Evolutionary conservation across 768 basidiomycete species (phyloP), one percentile per base, ranked within the genome.

Genomic region (Serendipita sp.): DNA sequence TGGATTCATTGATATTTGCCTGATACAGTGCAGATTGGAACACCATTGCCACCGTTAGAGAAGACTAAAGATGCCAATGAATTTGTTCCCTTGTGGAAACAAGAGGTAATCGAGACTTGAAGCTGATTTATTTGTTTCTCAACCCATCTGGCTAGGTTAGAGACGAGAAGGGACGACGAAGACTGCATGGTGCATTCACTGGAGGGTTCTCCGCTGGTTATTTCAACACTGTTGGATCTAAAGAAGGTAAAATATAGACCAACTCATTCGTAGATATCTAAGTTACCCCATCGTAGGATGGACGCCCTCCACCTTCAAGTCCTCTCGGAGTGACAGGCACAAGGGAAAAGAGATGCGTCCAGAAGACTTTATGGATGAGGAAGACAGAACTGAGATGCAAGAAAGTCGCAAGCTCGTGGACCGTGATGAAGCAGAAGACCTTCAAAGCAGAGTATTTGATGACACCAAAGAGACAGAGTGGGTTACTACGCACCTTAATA

Each of bases 351-450:
- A 73, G 2, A 73, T 78, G n/a, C 78, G 79, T 33, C 86, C 91
- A 0, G 90, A 95, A 72, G 92, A 96, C 70, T 98, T 90, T 70
- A 98, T 99, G 96, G 96, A 99, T 74, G 96, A 97, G 44, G 96
- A 99, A 73, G 96, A 98, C 71, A 75, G 97, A 16, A 83, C 88
- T 48, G 90, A 90, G 65, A 72, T 88, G 64, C 81, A 79, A 34
- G 90, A 92, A 42, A 82, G 81, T 66, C 78, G 84, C 67, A 82
- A 79, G 20, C 71, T 96, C 7, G 81, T 92, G 2, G 86, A 89
- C 69, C 87, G 85, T 41, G 84, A 85, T 13, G 88, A 94, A 38
- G 81, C 88, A 66, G 86, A 85, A 79, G 82, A 86, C 66, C 73
- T 84, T 45, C 71, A 81, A 0, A 31, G 31, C 53, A 58, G 7